Conservation (phyloP, 768 basidiomycete species). For the Russula emetica region DNA sequence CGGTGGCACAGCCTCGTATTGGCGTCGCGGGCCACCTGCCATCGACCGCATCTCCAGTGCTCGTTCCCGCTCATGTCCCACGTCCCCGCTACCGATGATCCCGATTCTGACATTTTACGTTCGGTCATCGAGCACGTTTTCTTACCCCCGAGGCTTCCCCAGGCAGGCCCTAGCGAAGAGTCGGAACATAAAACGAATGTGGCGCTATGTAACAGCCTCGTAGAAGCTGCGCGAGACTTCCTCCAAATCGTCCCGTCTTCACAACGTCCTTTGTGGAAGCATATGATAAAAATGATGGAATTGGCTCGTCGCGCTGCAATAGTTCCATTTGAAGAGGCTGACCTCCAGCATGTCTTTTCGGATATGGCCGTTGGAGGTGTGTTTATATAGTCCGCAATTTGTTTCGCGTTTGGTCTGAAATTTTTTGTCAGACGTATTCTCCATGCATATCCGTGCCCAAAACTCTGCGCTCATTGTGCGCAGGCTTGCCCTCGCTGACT, state of each 20-base stretch:
- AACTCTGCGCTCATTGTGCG: slow-evolving; percentile 44
- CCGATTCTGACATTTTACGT: not conserved
- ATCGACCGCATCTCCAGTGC: not conserved
- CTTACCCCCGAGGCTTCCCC: slow-evolving; percentile 18
- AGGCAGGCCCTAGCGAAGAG: not conserved
- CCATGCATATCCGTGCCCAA: slow-evolving; percentile 42
- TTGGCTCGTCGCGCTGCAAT: not conserved
- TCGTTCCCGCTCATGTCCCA: not conserved
- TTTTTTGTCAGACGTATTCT: slow-evolving; percentile 36
- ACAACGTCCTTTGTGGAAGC: not conserved
- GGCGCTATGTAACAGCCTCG: slow-evolving; percentile 9
- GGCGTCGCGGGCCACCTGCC: too few relatives aligned
- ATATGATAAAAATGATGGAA: slow-evolving; percentile 10
- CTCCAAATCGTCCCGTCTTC: not conserved
- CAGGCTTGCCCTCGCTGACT: not conserved
- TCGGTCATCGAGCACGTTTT: slow-evolving; percentile 14
- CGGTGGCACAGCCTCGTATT: too few relatives aligned
- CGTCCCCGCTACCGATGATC: not conserved
- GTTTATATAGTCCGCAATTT: not conserved
- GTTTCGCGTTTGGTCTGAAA: not conserved
- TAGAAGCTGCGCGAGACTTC: not conserved
- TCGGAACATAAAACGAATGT: not conserved
- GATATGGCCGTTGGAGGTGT: slow-evolving; percentile 14
- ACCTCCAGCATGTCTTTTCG: not conserved
- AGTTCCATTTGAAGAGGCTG: not conserved